Conservation (phyloP, 345 rosid species). For the Populus euphratica region DNA sequence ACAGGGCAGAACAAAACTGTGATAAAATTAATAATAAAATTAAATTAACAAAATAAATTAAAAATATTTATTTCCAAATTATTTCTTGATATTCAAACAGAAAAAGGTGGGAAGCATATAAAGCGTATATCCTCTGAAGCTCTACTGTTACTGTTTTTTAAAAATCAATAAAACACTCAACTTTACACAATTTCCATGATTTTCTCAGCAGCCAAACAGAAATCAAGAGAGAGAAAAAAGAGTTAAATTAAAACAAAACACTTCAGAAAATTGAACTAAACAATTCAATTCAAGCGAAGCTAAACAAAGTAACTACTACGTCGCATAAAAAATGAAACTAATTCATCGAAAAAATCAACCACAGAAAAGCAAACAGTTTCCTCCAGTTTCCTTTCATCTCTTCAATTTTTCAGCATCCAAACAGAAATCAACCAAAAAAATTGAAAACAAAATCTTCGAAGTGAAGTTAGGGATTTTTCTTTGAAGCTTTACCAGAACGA, state of each 20-base stretch:
- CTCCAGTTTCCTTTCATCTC: background rate
- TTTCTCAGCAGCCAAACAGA: constrained; percentile 7
- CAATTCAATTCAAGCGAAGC: background rate
- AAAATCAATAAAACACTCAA: background rate
- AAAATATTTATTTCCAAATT: background rate
- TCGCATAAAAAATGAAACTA: background rate
- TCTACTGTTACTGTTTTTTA: background rate
- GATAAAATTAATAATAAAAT: background rate
- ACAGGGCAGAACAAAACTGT: background rate
- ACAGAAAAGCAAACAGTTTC: background rate
- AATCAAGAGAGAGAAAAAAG: background rate
- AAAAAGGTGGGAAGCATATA: background rate
- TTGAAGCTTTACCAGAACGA: constrained; percentile 57
- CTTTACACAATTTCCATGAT: background rate
- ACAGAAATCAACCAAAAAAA: background rate
- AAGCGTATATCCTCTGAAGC: background rate
- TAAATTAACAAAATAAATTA: too few species aligned
- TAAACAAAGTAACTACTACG: background rate
- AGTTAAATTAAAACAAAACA: background rate
- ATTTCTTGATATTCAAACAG: background rate
- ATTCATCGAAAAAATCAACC: background rate
- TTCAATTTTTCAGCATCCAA: background rate
- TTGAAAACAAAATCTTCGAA: background rate
- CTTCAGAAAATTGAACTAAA: background rate
- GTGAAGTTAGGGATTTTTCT: background rate